Evolutionary conservation across 768 basidiomycete species (phyloP).

Genomic region (Tulasnella sp.): DNA sequence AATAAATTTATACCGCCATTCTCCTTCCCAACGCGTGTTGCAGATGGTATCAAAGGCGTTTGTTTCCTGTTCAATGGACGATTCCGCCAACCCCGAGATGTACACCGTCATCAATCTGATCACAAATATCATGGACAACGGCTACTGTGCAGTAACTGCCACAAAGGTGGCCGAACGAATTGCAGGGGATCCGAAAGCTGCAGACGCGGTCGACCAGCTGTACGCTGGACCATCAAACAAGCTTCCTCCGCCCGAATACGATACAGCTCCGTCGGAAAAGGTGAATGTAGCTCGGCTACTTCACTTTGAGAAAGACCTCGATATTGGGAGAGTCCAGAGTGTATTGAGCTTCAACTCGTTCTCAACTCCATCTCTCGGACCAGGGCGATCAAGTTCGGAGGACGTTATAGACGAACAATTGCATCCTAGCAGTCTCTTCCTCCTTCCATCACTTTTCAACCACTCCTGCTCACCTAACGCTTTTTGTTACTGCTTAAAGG

Average conservation of each 20-base stretch:
- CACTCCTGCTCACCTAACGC: conserved; percentile 39
- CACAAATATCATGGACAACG: neutral
- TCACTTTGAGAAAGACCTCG: conserved; percentile 28
- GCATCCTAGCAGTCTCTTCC: conserved; percentile 35
- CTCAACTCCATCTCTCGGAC: neutral
- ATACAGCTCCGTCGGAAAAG: neutral
- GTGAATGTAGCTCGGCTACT: neutral
- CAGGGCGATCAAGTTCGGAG: neutral
- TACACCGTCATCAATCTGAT: neutral
- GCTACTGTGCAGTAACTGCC: neutral
- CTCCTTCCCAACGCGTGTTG: neutral
- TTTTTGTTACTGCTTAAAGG: conserved; percentile 34
- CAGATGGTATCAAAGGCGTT: conserved; percentile 18
- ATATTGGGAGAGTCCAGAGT: conserved; percentile 35
- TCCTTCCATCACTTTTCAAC: conserved; percentile 40
- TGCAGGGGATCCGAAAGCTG: neutral
- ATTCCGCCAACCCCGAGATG: neutral
- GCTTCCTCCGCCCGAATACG: neutral
- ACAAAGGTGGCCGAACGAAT: neutral
- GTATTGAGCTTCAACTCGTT: conserved; percentile 35
- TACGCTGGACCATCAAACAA: conserved; percentile 5
- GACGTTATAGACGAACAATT: neutral
- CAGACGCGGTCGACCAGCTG: neutral
- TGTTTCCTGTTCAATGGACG: neutral
- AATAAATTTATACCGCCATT: neutral